Percentiles rank a stretch among this genome's conserved stretches.
Conservation (phyloP, 2,329 filamentous ascomycete genomes). For the Phoma sp. region DNA sequence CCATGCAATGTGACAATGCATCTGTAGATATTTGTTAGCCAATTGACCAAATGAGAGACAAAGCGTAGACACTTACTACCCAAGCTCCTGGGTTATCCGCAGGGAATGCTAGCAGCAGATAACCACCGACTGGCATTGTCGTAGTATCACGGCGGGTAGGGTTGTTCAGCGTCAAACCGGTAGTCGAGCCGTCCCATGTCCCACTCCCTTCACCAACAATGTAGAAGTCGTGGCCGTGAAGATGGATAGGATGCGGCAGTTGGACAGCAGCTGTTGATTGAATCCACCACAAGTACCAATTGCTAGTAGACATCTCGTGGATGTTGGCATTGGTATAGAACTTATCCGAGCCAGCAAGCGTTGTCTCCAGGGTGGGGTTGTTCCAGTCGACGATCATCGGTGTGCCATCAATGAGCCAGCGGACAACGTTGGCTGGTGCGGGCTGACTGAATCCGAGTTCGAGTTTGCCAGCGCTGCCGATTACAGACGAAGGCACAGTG, state of each 20-base stretch:
- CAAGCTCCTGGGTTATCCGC: conserved; percentile 59
- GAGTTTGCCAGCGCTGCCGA: conserved; percentile 37
- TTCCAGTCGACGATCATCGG: conserved; percentile 51
- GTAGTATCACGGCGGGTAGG: conserved; percentile 50
- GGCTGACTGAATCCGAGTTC: conserved; percentile 38
- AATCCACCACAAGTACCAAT: conserved; percentile 58
- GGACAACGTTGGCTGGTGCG: conserved; percentile 48
- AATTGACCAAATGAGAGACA: neutral
- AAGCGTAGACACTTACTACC: conserved; percentile 21
- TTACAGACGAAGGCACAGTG: conserved; percentile 44
- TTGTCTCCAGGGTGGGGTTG: conserved; percentile 54
- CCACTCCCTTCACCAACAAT: conserved; percentile 46
- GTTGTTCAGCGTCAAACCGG: conserved; percentile 46
- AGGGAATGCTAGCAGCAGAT: conserved; percentile 60
- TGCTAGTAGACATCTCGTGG: conserved; percentile 32
- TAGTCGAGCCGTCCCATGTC: conserved; percentile 43
- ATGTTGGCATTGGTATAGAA: conserved; percentile 39
- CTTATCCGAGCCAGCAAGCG: conserved; percentile 41
- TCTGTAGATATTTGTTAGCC: conserved; percentile 8
- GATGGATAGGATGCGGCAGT: conserved; percentile 51
- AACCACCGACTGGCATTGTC: conserved; percentile 46
- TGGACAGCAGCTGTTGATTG: conserved; percentile 46
- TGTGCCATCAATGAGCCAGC: conserved; percentile 52
- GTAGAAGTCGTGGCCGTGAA: conserved; percentile 54
- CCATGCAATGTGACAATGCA: conserved; percentile 47